phyloP scores from a whole-genome alignment of 1,284 basidiomycete genomes.

The Cystobasidium slooffiae region DNA sequence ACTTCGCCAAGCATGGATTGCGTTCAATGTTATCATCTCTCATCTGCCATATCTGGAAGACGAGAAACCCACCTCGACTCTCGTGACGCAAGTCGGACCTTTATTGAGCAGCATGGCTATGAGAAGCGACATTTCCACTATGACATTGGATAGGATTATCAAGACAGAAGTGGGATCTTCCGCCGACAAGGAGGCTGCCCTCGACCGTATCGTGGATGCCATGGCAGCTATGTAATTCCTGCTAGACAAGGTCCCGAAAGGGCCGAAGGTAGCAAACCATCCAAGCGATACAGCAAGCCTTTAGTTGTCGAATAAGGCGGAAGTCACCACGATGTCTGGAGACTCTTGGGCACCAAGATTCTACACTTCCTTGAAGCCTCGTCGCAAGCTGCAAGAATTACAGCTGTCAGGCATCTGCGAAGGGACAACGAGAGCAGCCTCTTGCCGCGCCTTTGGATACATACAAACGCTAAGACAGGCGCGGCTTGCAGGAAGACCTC shows the following conservation, averaged over 20 bases:
- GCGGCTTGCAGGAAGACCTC: no score
- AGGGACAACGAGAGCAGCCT: no score
- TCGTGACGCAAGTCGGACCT: slow-evolving; percentile 2
- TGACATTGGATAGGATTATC: slow-evolving; percentile 16
- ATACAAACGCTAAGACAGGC: no score
- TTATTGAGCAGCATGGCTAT: slow-evolving; percentile 16
- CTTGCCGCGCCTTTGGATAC: no score
- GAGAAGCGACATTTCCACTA: slow-evolving; percentile 25
- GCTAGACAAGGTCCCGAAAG: not conserved
- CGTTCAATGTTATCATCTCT: slow-evolving; percentile 31
- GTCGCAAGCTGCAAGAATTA: no score
- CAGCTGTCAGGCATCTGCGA: no score
- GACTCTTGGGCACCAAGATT: no score
- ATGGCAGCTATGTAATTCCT: slow-evolving; percentile 7
- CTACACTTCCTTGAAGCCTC: no score
- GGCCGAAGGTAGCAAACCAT: no score
- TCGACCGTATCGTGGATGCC: slow-evolving; percentile 19
- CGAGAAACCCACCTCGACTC: not conserved
- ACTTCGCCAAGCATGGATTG: slow-evolving; percentile 36
- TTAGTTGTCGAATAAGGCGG: no score
- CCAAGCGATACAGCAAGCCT: no score
- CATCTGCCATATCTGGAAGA: slow-evolving; percentile 31
- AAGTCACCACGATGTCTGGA: no score
- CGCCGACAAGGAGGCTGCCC: not conserved
- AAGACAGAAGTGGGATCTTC: not conserved